These are phyloP conservation scores for Nothomitra cinnamomea DNA, from an alignment of 2,329 filamentous ascomycete genomes.

Conservation along the genomic window DNA sequence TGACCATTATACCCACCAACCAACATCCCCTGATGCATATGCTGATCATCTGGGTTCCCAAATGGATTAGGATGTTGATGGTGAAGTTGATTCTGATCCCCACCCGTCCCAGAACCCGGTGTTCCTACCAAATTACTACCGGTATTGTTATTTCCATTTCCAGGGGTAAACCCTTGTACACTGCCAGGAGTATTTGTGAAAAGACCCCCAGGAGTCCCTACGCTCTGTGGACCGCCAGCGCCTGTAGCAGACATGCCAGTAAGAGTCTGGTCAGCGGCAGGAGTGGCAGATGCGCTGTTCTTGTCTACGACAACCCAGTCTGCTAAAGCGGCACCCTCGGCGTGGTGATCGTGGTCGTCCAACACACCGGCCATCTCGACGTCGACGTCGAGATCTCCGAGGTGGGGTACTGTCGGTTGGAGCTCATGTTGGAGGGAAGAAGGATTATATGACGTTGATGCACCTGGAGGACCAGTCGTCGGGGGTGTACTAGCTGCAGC, in stretches of 20 bases:
- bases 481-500: not conserved
- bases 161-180: conserved; percentile 8
- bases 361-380: conserved; percentile 4
- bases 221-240: conserved; percentile 11
- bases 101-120: too few relatives aligned
- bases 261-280: not conserved
- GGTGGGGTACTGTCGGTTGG: not conserved
- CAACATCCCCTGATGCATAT: conserved; percentile 23
- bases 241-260: not conserved
- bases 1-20: conserved; percentile 44
- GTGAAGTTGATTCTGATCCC: not conserved
- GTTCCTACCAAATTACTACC: too few relatives aligned
- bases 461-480: not conserved
- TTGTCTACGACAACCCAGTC: conserved; percentile 5
- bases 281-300: not conserved
- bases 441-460: not conserved
- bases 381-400: not conserved
- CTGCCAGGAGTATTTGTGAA: conserved; percentile 1
- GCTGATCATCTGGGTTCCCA: conserved; percentile 44
- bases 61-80: conserved; percentile 33
- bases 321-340: not conserved
- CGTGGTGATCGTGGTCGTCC: not conserved
- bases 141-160: conserved; percentile 10
- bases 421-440: not conserved
- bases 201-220: conserved; percentile 8